Evolutionary conservation across 2,329 filamentous ascomycete species (phyloP), one percentile per base, ranked within the genome.

Genomic region (Pseudophaeomoniella oleicola): DNA sequence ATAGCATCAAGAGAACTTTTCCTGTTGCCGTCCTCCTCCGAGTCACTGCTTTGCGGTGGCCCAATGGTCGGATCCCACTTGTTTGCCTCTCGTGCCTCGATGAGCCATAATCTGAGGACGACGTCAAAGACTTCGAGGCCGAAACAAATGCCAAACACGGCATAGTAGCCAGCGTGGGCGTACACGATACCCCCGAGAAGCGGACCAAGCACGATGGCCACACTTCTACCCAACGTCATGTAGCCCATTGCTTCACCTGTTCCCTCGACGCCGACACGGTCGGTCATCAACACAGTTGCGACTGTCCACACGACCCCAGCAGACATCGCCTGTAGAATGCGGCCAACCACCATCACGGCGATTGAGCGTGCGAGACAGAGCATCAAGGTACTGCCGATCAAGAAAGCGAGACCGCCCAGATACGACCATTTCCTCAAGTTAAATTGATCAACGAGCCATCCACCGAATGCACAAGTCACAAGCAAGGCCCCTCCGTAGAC

Each of bases 291-390:
- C 0, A 81, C 81, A 19, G 79, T 62, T 0, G 81, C 81, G 0
- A 82, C 78, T 0, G 75, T 76, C 79, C 81, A 86, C 5, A 85
- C 80, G 2, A 85, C 69, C 2, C 76, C 75, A 3, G 78, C 79
- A 19, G 74, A 77, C 4, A 74, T 53, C 0, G 81, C 81, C 51
- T 86, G 81, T 13, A 85, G 59, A 3, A 83, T 42, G 14, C 81
- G 64, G 1, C 77, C 81, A 1, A 72, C 57, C 11, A 82, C 57
- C 19, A 84, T 62, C 1, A 84, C 52, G 1, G 62, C 70, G 36
- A 82, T 68, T 11, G 64, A 68, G 18, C 64, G 69, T 3, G 78
- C 78, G 4, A 83, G 57, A 43, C 76, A 80, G 1, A 86, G 60
- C 47, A 85, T 54, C 0, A 77, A 56, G 1, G 81, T 86, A 2